Base-by-base conservation (phyloP, 2,329 filamentous ascomycete genomes). In the Chaetomium sp. region DNA sequence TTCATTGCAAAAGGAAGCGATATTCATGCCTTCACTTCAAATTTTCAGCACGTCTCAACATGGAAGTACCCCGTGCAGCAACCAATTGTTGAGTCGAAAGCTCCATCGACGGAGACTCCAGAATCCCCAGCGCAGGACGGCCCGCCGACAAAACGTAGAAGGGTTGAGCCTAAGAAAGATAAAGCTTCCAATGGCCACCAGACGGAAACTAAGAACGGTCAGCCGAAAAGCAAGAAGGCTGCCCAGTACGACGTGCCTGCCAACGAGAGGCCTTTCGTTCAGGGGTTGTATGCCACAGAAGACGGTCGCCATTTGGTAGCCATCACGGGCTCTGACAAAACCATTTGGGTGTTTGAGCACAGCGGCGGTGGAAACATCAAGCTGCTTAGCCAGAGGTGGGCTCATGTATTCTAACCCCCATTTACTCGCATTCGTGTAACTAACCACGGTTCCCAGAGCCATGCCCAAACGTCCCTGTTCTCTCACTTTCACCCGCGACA, bases 381-480 rank as follows among this genome's bases (percentile, higher is more conserved):
- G 35, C 79, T 89, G 66, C 68, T 90, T 55, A 95, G 87, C 69
- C 79, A 85, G 69, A 83, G 91, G 88, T 89, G 75, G 44, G 63
- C 47, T 38, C 19, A 27, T 27, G 19, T 27, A 33, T 9, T 41
- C 47, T 43, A 53, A 51, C 48, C 46, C 33, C 52, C 56, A 12
- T 42, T 14, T 14, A 10, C 40, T n/a, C 14, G 5, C 27, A 9
- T 6, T 5, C 2, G 14, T 37, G 8, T 33, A 7, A 6, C n/a
- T 14, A 27, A 33, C 9, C 2, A 36, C 35, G 41, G 37, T 6
- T 5, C 38, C 51, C 58, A 92, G 90, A 70, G 74, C 73, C 56
- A 95, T 97, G 88, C 89, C 91, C 41, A 97, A 96, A 74, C 85
- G 91, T 38, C 90, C 91, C 10, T 92, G 86, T 67, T 84, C 88